A percentile compares a stretch with the other conserved stretches of the same genome.
Conservation (phyloP, 129 eudicot species). For the Pseudognaphalium luteoalbum region DNA sequence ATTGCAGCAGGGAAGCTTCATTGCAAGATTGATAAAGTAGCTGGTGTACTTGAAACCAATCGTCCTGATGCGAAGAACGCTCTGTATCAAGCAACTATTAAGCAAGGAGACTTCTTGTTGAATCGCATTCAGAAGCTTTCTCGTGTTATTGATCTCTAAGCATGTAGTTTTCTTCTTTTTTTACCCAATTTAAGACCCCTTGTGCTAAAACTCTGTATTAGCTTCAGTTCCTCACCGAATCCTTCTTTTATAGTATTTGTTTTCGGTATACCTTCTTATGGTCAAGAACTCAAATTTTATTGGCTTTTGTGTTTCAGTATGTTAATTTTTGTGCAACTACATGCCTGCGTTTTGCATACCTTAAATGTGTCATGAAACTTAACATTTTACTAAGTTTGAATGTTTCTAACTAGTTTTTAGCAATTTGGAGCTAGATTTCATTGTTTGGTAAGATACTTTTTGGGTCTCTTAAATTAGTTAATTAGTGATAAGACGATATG, state of each 20-base stretch:
- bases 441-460: too few relatives aligned
- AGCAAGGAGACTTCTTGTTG: conserved; percentile 92
- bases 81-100: conserved; percentile 91
- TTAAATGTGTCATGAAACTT: not conserved
- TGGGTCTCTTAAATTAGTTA: too few relatives aligned
- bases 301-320: not conserved
- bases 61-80: conserved; percentile 98
- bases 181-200: not conserved
- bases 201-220: not conserved
- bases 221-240: not conserved
- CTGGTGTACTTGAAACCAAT: conserved; percentile 91
- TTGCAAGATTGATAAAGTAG: conserved; percentile 96
- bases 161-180: conserved; percentile 1
- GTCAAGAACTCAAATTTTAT: not conserved
- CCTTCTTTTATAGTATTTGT: not conserved
- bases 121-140: conserved; percentile 94
- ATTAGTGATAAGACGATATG: too few relatives aligned
- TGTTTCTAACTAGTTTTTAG: not conserved
- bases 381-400: too few relatives aligned
- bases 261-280: not conserved
- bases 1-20: conserved; percentile 98
- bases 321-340: not conserved
- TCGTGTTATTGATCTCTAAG: conserved; percentile 89
- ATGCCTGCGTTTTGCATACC: not conserved
- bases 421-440: too few relatives aligned